Base-by-base conservation (phyloP, 805 yeast species). In the Myxozyma udenii region DNA sequence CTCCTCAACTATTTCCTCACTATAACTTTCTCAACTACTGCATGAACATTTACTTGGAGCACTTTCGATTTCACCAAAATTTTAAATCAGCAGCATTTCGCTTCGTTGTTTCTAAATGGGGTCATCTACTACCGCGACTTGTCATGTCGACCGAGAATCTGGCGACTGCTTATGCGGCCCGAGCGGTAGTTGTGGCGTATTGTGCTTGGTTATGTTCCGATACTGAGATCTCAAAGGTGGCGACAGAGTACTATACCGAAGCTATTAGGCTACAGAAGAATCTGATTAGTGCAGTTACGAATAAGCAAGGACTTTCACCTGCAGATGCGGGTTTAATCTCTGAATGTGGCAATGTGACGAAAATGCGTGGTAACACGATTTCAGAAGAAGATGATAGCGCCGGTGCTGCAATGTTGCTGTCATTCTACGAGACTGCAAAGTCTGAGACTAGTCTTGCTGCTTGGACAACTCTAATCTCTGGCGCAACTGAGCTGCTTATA, bases 341-440 rank as follows among this genome's bases (percentile, higher is more conserved):
- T 28, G 14, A 9, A 28, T 28, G 12, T 28, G 9, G 33, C 33
- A 28, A 14, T 28, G 14, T 9, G 9, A 28, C 12, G 33, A 28
- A 9, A 14, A 40, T 46, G 50, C 39, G 50, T 12, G 56, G 56
- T 9, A 52, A 52, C 26, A 24, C 16, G 18, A 44, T 52, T 7
- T 48, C 49, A 5, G 21, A 14, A 11, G 47, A 48, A 37, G 50
- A 53, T 28, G 57, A 48, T 37, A 33, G 44, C 4, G 16, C 48
- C 14, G 35, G 30, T 2, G 53, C 50, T 2, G 51, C 50, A 30
- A 28, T 48, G 46, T 43, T 53, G 14, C 47, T 53, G 5, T 11
- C 51, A 4, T 35, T 44, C 16, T 53, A 41, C 47, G 57, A 53
- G 39, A 14, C 33, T 9, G 33, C 33, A 9, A 14, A 9, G 9